phyloP scores from a whole-genome alignment of 108 stramenopile species.

The Aurantiochytrium sp. region DNA sequence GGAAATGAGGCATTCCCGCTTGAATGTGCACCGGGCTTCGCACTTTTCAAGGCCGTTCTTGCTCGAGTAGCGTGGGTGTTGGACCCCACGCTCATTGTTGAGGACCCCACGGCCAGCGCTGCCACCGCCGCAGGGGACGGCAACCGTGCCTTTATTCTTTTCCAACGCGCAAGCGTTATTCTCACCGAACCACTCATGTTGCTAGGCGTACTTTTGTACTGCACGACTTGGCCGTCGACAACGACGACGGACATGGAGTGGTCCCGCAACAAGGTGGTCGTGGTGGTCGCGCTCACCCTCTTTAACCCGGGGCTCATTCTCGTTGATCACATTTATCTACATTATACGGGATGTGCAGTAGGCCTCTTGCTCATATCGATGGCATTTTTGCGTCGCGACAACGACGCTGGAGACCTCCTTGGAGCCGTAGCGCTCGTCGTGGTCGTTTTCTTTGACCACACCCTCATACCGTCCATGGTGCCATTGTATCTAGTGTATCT shows the following conservation, averaged over 20 bases:
- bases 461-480: not conserved
- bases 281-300: not conserved
- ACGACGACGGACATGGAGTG: conserved; percentile 20
- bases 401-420: not conserved
- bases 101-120: not conserved
- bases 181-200: not conserved
- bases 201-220: not conserved
- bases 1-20: not conserved
- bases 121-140: not conserved
- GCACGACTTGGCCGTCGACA: conserved; percentile 15
- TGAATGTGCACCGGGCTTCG: not conserved
- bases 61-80: not conserved
- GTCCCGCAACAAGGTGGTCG: conserved; percentile 11
- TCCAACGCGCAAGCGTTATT: not conserved
- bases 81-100: not conserved
- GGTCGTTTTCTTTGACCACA: not conserved
- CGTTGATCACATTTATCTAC: not conserved
- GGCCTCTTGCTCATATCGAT: not conserved
- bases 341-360: not conserved
- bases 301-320: not conserved
- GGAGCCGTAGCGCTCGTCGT: not conserved
- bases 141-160: not conserved
- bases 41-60: not conserved
- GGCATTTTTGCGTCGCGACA: not conserved
- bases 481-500: not conserved